Percentiles rank a stretch among this genome's conserved stretches.
phyloP scores from a whole-genome alignment of 83 land plant genomes.

The Thuja plicata region DNA sequence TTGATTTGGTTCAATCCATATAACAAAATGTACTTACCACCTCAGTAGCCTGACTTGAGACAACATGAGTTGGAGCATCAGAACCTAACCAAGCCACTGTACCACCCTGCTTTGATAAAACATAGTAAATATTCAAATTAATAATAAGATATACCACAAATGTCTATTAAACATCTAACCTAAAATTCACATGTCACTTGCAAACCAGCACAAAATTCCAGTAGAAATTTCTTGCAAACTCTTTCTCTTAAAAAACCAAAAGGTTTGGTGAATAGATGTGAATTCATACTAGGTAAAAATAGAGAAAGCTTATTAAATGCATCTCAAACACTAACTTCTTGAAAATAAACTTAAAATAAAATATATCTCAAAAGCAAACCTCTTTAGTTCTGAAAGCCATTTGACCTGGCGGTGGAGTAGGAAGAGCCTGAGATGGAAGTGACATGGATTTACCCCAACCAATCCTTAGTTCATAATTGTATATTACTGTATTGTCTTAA shows the following conservation, averaged over 20 bases:
- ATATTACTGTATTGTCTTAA: conserved; percentile 88
- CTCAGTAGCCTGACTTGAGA: too few relatives aligned
- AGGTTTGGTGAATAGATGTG: background rate
- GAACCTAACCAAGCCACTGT: conserved; percentile 79
- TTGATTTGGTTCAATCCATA: too few relatives aligned
- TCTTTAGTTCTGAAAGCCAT: too few relatives aligned
- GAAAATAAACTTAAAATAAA: too few relatives aligned
- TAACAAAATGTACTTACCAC: too few relatives aligned
- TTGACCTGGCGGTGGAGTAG: conserved; percentile 99
- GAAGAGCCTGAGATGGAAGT: conserved; percentile 95
- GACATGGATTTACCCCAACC: conserved; percentile 99
- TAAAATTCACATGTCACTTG: background rate
- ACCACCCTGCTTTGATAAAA: conserved; percentile 63
- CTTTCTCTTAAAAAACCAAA: background rate
- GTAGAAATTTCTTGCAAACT: background rate
- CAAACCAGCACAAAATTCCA: background rate
- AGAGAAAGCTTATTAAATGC: too few relatives aligned
- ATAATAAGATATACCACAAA: background rate
- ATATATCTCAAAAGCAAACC: too few relatives aligned
- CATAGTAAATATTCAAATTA: background rate
- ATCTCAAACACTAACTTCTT: too few relatives aligned
- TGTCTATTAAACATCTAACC: background rate
- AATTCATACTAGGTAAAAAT: too few relatives aligned
- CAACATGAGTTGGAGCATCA: too few relatives aligned
- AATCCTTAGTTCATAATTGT: conserved; percentile 95